Base-by-base conservation (phyloP, 495 filamentous ascomycete genomes). In the Talaromyces liani region DNA sequence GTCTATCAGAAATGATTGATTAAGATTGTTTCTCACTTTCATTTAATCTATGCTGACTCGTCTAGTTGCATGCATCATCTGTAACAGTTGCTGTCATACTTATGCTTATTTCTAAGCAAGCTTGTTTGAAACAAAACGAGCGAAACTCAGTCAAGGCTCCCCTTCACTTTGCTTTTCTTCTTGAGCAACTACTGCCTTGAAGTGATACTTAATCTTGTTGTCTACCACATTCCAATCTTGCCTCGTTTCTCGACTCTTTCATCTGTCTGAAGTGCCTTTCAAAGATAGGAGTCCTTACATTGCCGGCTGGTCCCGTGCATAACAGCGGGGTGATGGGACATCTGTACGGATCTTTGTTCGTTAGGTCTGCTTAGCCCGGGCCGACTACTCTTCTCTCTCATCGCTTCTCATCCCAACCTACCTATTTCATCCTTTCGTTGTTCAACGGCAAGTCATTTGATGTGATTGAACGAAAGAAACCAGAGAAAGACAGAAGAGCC, bases 301-400 rank as follows among this genome's bases (percentile, higher is more conserved):
- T 27, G 53, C 53, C 53, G 53, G 53, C 53, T 56, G 53, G 53
- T 56, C 18, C 53, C 53, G 53, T 29, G 53, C 53, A 56, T 27
- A 56, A 27, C 53, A 29, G 14, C 24, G 22, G 10, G 22, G 53
- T 29, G 24, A 29, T 29, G 53, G 53, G 53, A 49, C 45, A 49
- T 49, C 45, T 49, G 45, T 49, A 49, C 18, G 6, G 10, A 20
- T 49, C 16, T 20, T 49, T 49, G 45, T 3, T 49, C 45, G n/a
- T 49, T 49, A 20, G 45, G n/a, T 49, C 9, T 49, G 4, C 45
- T 49, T 14, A 49, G 45, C 18, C 45, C 8, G 16, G n/a, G 45
- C 8, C 0, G 36, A 5, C 36, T 9, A 6, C 36, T 41, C 14
- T 41, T 3, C 36, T 41, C 36, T 41, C 36, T 41, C 36, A 16